Evolutionary conservation across 2,329 filamentous ascomycete genomes (phyloP).

Genomic region (Aspergillus versicolor): DNA sequence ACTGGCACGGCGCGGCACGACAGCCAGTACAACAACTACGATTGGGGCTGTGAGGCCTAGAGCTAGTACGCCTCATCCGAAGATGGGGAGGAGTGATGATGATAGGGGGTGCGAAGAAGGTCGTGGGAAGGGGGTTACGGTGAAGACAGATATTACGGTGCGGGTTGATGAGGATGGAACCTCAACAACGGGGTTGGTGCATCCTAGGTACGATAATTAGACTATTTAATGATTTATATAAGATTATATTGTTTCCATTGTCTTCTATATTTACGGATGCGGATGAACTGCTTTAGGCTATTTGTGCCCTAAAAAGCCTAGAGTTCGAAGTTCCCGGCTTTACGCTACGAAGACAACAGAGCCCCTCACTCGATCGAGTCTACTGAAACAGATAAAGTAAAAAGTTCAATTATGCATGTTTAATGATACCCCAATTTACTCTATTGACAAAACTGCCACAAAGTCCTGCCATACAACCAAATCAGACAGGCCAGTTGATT

Average conservation of each 20-base stretch:
- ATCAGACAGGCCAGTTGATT: not conserved
- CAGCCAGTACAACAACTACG: no score
- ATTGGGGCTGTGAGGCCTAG: no score
- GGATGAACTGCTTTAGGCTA: not conserved
- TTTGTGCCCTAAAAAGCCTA: not conserved
- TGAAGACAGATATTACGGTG: constrained; percentile 34
- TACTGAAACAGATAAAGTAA: not conserved
- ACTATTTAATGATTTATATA: not conserved
- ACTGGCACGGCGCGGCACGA: no score
- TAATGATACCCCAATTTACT: constrained; percentile 3
- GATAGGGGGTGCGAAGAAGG: not conserved
- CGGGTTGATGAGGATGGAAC: constrained; percentile 20
- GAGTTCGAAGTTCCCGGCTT: not conserved
- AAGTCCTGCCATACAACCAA: constrained; percentile 1
- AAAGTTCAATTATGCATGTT: not conserved
- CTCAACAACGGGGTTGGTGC: not conserved
- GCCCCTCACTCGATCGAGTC: no score
- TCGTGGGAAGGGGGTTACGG: constrained; percentile 21
- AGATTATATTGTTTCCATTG: not conserved
- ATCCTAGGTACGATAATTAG: not conserved
- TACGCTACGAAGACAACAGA: not conserved
- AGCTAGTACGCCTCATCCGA: no score
- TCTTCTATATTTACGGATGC: not conserved
- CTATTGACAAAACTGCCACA: constrained; percentile 1
- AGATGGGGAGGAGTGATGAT: constrained; percentile 5